A percentile compares a stretch with the other conserved stretches of the same genome.
These are phyloP conservation scores for Trichophyton schoenleinii DNA, from an alignment of 2,329 filamentous ascomycete genomes.

Conservation along the genomic window DNA sequence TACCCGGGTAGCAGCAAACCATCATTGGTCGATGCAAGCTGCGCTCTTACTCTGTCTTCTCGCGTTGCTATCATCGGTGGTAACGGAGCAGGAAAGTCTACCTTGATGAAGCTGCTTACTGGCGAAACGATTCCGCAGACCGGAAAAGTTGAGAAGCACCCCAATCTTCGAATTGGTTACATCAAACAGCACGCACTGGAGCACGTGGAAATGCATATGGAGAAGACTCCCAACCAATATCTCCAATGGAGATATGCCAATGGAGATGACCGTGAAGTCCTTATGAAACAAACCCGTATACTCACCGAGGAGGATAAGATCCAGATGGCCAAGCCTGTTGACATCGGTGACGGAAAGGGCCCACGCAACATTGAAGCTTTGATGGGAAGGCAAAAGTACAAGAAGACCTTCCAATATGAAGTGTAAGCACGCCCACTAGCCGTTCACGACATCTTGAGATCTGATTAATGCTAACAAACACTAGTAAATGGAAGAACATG, in stretches of 20 bases:
- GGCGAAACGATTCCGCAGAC: slow-evolving; percentile 73
- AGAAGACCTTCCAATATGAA: slow-evolving; percentile 99
- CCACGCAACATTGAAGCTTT: slow-evolving; percentile 68
- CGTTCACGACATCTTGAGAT: not conserved
- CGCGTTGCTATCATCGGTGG: slow-evolving; percentile 92
- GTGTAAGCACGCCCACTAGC: slow-evolving; percentile 48
- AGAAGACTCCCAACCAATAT: slow-evolving; percentile 98
- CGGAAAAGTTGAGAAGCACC: slow-evolving; percentile 93
- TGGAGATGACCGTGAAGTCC: slow-evolving; percentile 90
- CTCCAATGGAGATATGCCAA: slow-evolving; percentile 97
- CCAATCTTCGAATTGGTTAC: slow-evolving; percentile 96
- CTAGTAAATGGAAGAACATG: slow-evolving; percentile 71
- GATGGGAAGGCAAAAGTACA: slow-evolving; percentile 94
- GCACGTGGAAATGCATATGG: slow-evolving; percentile 98
- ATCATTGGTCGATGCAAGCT: slow-evolving; percentile 76
- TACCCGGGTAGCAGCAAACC: slow-evolving; percentile 85
- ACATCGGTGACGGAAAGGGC: slow-evolving; percentile 71
- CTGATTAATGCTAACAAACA: not conserved
- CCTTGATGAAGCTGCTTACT: slow-evolving; percentile 91
- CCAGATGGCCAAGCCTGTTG: slow-evolving; percentile 84
- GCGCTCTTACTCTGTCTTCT: slow-evolving; percentile 75
- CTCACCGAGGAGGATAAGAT: slow-evolving; percentile 71
- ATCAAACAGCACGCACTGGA: slow-evolving; percentile 99
- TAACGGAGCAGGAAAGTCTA: slow-evolving; percentile 97
- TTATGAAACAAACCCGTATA: slow-evolving; percentile 93